Conservation (phyloP, 2,329 filamentous ascomycete species). For the Fusarium virguliforme region DNA sequence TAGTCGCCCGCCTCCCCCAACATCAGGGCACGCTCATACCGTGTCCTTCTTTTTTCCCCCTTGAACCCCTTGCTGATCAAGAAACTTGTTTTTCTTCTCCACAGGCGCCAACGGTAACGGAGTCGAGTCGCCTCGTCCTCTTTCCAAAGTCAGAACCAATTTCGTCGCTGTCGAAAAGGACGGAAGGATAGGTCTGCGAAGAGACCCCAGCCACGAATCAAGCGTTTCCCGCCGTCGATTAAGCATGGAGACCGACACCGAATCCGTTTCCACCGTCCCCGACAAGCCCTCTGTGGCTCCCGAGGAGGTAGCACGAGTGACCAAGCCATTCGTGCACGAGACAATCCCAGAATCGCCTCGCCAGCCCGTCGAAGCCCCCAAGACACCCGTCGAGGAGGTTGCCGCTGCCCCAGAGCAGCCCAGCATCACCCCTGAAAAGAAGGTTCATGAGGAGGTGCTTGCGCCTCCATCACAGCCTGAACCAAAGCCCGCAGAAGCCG, state of each 20-base stretch:
- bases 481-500: conserved; percentile 30
- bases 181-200: conserved; percentile 69
- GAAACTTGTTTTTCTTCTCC: conserved; percentile 36
- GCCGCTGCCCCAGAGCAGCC: conserved; percentile 55
- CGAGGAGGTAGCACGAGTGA: conserved; percentile 47
- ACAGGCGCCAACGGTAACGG: conserved; percentile 54
- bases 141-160: conserved; percentile 82
- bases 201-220: conserved; percentile 59
- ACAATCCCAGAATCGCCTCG: conserved; percentile 62
- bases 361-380: conserved; percentile 43
- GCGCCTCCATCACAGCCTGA: conserved; percentile 36
- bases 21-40: conserved; percentile 30
- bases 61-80: conserved; percentile 46
- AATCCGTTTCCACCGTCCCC: conserved; percentile 55
- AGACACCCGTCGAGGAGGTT: conserved; percentile 31
- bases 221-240: conserved; percentile 57
- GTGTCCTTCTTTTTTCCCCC: conserved; percentile 40
- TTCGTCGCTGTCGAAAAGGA: conserved; percentile 82
- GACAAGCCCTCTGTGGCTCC: conserved; percentile 57
- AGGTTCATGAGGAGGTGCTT: conserved; percentile 59
- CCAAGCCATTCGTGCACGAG: conserved; percentile 55
- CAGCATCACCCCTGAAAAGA: conserved; percentile 60
- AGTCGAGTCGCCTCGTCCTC: conserved; percentile 72
- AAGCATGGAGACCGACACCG: conserved; percentile 56
- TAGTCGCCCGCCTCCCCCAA: conserved; percentile 27